Evolutionary conservation across 768 basidiomycete genomes (phyloP), one percentile per base, ranked within the genome.

Genomic region (Naganishia kalamii): DNA sequence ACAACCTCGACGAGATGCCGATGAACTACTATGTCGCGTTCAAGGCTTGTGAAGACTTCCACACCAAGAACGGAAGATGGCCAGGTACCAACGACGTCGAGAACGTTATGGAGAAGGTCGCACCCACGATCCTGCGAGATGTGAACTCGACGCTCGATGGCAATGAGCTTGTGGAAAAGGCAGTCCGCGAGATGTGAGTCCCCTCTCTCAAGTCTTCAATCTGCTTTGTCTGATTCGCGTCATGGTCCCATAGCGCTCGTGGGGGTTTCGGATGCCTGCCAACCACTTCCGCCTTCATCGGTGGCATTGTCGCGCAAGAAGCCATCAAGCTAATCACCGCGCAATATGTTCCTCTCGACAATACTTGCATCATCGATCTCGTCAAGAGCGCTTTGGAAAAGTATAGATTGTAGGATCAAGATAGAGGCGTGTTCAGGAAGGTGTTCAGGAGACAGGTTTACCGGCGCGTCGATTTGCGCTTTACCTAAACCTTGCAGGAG

Each of bases 291-390:
- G 93, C 93, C 1, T 85, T 98, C 72, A 81, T 97, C 0, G 96
- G 96, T 1, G 96, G 96, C 2, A 78, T 98, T 37, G 87, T 97
- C 21, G 92, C 93, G 27, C 96, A 99, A 71, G 96, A 99, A 75
- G 86, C 87, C 6, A 98, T 98, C 82, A 98, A 99, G 83, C 83
- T 98, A 79, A 87, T 94, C 72, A 99, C 94, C 64, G 86, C 85
- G 72, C 96, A 99, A 78, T 99, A 99, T 75, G 83, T 93, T 15
- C 93, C 96, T 8, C 83, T 94, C 52, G 85, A 87, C 67, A 89
- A 90, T 15, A 87, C 87, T 69, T 89, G 88, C 70, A 82, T 90
- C 25, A 81, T 94, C 51, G 92, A 98, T 79, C 82, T 96, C 33
- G 74, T 81, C 66, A 73, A 77, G 67, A 78, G 78, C 57, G 70